Evolutionary conservation across 176 grass and related monocot species (phyloP), one percentile per base, ranked within the genome.

Genomic region (Dendrocalamus sinicus): DNA sequence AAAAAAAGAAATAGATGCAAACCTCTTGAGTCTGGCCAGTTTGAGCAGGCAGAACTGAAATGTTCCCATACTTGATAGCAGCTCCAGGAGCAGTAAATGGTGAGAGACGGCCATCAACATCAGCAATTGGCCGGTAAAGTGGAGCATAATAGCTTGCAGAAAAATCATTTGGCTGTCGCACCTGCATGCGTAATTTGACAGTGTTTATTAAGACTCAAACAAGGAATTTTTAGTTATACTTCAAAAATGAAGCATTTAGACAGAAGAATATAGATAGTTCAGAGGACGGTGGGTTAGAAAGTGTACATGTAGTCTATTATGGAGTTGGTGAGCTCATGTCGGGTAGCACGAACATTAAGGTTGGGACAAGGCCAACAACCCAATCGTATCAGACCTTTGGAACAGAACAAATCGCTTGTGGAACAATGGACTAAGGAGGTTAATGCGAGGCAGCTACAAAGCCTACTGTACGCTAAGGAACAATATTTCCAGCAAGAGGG

Each of bases 11-110:
- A 51, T 76, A 77, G 48, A 81, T 85, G 77, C 77, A 81, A 92
- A 97, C 92, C 95, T 97, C 95, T 84, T 89, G 90, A 86, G 87
- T 82, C 57, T 97, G 92, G 22, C 79, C 89, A 91, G 75, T 77
- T 86, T 93, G 92, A 82, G 82, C 35, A 67, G 91, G 88, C 64
- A 83, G 44, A 44, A 97, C 75, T 26, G 91, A 77, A 70, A 93
- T 86, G 82, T 86, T 93, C 62, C 89, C 91, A 50, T 92, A 94
- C 85, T 92, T 97, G 68, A 74, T 53, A 67, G 89, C 58, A 74
- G 76, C 78, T 88, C 87, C 85, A 86, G 90, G 32, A 72, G 71
- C 51, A 76, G 90, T 85, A 74, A 88, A 91, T 82, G 95, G 86
- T 86, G 95, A 92, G 37, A 91, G 53, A 40, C 75, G 78, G 67